Evolutionary conservation across 495 filamentous ascomycete genomes (phyloP).

Genomic region (Hypomontagnella monticulosa): DNA sequence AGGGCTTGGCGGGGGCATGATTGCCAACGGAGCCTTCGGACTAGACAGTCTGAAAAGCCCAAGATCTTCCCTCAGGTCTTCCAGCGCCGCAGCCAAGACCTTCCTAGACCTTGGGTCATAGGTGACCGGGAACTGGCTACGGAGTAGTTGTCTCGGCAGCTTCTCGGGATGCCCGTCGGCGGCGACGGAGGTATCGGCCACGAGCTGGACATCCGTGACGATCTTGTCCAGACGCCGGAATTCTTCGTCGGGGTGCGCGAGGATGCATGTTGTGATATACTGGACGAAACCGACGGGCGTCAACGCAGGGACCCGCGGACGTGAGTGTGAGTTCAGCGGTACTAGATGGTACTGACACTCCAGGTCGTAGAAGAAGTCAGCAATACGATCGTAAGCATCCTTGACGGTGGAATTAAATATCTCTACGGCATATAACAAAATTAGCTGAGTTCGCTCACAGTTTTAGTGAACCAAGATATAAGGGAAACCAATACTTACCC

Average conservation of each 20-base stretch:
- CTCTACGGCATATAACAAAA: constrained; percentile 41
- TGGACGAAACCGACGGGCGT: constrained; percentile 81
- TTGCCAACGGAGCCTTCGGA: constrained; percentile 13
- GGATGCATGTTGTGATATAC: constrained; percentile 80
- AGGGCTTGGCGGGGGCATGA: neutral
- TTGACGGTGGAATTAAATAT: constrained; percentile 58
- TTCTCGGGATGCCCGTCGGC: constrained; percentile 76
- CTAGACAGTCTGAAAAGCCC: constrained; percentile 10
- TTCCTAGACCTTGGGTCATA: constrained; percentile 41
- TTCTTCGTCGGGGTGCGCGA: constrained; percentile 81
- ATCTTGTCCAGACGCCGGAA: constrained; percentile 77
- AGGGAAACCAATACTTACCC: constrained; percentile 39
- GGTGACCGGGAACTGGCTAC: constrained; percentile 72
- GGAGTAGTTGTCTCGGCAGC: constrained; percentile 81
- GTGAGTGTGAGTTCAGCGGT: constrained; percentile 65
- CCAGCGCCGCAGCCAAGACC: constrained; percentile 42
- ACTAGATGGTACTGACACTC: constrained; percentile 84
- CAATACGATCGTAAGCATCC: constrained; percentile 53
- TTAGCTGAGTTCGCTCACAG: constrained; percentile 3
- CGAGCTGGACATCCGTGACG: constrained; percentile 76
- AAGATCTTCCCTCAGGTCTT: constrained; percentile 41
- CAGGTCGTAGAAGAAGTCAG: constrained; percentile 77
- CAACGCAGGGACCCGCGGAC: constrained; percentile 77
- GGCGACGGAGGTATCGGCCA: constrained; percentile 54
- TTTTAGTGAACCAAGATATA: neutral